Conservation (phyloP, 2,329 filamentous ascomycete genomes). For the Helminthosporium solani region DNA sequence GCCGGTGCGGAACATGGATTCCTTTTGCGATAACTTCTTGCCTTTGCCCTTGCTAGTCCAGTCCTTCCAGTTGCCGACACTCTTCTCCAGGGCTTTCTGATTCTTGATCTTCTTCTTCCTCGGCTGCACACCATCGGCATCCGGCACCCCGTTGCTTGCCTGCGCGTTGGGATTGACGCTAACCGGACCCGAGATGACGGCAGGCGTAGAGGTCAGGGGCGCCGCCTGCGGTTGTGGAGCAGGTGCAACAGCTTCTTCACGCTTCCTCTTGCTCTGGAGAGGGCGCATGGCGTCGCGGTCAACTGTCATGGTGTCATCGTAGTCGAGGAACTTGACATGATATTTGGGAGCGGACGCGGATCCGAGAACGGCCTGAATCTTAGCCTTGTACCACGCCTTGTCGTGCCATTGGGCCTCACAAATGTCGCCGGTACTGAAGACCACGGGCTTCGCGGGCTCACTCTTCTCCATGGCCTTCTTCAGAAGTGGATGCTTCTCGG, state of each 20-base stretch:
- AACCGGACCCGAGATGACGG: conserved; percentile 65
- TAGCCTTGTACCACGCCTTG: conserved; percentile 84
- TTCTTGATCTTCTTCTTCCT: conserved; percentile 79
- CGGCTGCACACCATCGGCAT: conserved; percentile 62
- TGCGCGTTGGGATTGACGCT: conserved; percentile 66
- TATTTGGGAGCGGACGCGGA: conserved; percentile 90
- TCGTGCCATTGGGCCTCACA: conserved; percentile 92
- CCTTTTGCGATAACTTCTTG: conserved; percentile 76
- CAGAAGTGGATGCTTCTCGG: conserved; percentile 77
- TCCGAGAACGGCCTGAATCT: conserved; percentile 91
- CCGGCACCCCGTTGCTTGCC: conserved; percentile 64
- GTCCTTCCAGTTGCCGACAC: conserved; percentile 93
- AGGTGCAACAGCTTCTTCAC: conserved; percentile 68
- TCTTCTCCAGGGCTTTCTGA: conserved; percentile 84
- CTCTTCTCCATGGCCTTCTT: conserved; percentile 48
- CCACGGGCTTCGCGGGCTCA: conserved; percentile 44
- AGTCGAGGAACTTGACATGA: conserved; percentile 91
- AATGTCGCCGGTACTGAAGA: conserved; percentile 83
- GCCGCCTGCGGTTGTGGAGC: conserved; percentile 34
- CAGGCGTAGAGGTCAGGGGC: conserved; percentile 41
- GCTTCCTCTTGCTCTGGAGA: conserved; percentile 54
- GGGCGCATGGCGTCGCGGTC: conserved; percentile 45
- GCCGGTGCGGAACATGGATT: conserved; percentile 95
- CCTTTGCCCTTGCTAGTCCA: conserved; percentile 71
- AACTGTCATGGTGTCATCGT: conserved; percentile 82